Conservation (phyloP, 2,329 filamentous ascomycete genomes). For the Didymosphaeria variabile region DNA sequence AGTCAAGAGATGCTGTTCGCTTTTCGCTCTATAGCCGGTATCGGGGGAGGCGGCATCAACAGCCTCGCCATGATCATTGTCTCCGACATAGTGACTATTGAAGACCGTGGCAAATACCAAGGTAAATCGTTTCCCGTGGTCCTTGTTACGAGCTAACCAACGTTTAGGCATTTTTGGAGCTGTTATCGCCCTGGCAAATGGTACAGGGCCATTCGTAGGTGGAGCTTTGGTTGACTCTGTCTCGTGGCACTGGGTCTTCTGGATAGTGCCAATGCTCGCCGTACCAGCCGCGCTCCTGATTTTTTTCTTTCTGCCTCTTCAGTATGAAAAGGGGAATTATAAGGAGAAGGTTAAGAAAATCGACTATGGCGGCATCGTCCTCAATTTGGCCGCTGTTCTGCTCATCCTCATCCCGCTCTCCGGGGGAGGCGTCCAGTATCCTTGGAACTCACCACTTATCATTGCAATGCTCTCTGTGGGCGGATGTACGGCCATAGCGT, state of each 20-base stretch:
- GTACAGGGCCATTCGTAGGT: constrained; percentile 69
- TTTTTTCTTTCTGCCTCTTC: constrained; percentile 68
- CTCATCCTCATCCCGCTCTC: constrained; percentile 72
- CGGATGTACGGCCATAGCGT: constrained; percentile 55
- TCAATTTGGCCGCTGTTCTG: constrained; percentile 52
- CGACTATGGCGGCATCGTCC: constrained; percentile 53
- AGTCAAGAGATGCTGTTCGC: constrained; percentile 39
- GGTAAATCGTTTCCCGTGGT: constrained; percentile 22
- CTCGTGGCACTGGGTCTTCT: constrained; percentile 77
- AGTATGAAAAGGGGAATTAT: constrained; percentile 27
- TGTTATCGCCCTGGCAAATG: constrained; percentile 28
- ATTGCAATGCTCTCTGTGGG: constrained; percentile 66
- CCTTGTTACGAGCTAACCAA: not conserved
- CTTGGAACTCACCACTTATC: constrained; percentile 65
- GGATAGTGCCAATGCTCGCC: constrained; percentile 73
- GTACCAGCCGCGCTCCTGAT: constrained; percentile 65
- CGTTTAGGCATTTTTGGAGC: constrained; percentile 30
- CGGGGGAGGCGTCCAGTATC: constrained; percentile 65
- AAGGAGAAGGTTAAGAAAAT: constrained; percentile 24
- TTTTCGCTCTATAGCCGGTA: constrained; percentile 57
- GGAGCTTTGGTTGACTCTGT: constrained; percentile 77
- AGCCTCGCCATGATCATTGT: constrained; percentile 46
- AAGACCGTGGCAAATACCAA: constrained; percentile 44
- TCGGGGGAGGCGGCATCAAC: constrained; percentile 69
- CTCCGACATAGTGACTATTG: constrained; percentile 41